phyloP scores from a whole-genome alignment of 2,329 filamentous ascomycete genomes.

The Phialemoniopsis sp. region DNA sequence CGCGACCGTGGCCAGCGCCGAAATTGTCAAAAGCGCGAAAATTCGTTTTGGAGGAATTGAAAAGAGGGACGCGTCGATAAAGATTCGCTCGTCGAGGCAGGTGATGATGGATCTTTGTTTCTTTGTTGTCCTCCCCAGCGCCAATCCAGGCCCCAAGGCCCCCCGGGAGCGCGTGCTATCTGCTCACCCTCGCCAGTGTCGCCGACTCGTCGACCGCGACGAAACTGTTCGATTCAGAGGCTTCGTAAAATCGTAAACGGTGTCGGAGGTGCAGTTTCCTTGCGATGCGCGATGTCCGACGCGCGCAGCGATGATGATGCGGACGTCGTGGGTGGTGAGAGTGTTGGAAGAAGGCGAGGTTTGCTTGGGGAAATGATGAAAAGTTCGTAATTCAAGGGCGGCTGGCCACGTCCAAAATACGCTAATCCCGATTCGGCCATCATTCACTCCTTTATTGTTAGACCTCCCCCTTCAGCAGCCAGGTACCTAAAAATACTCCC shows the following conservation, averaged over 20 bases:
- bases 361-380: slow-evolving; percentile 16
- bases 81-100: slow-evolving; percentile 4
- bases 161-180: slow-evolving; percentile 24
- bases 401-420: slow-evolving; percentile 20
- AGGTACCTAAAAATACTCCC: no score
- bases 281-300: slow-evolving; percentile 41
- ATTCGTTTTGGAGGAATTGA: neutral
- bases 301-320: slow-evolving; percentile 44
- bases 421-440: slow-evolving; percentile 27
- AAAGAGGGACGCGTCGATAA: slow-evolving; percentile 1
- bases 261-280: slow-evolving; percentile 24
- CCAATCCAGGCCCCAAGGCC: slow-evolving; percentile 32
- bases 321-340: slow-evolving; percentile 38
- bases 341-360: slow-evolving; percentile 16
- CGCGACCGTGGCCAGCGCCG: slow-evolving; percentile 1
- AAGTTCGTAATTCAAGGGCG: slow-evolving; percentile 38
- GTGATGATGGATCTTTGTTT: slow-evolving; percentile 4
- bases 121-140: slow-evolving; percentile 17
- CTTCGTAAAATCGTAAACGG: slow-evolving; percentile 23
- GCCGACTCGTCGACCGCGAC: slow-evolving; percentile 34
- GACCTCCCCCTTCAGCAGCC: neutral
- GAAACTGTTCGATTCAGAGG: slow-evolving; percentile 30
- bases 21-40: slow-evolving; percentile 1
- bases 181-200: slow-evolving; percentile 33
- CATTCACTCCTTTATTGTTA: slow-evolving; percentile 16